Evolutionary conservation across 2,329 filamentous ascomycete genomes (phyloP).

Genomic region (Xylariaceae sp.): DNA sequence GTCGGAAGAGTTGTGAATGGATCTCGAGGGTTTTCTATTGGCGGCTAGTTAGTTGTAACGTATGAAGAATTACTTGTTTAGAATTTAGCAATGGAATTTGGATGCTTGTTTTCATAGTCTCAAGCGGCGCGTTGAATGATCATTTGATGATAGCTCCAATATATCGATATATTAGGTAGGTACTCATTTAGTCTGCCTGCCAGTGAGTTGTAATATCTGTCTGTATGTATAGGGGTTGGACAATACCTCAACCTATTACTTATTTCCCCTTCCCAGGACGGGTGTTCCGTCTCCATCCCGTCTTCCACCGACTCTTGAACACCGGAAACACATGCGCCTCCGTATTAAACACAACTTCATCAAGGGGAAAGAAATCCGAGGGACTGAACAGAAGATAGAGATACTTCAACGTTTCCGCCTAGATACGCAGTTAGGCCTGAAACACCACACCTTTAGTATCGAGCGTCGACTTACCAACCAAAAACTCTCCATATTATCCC

Average conservation of each 20-base stretch:
- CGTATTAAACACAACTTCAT: conserved; percentile 25
- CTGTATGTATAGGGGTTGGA: background rate
- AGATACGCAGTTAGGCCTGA: background rate
- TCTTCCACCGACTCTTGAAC: conserved; percentile 14
- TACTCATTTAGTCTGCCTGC: background rate
- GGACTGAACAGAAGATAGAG: conserved; percentile 24
- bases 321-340: conserved; percentile 23
- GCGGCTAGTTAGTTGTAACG: too few species aligned
- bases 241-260: background rate
- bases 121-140: too few species aligned
- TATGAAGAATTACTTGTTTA: too few species aligned
- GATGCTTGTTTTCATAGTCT: too few species aligned
- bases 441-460: background rate
- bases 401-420: conserved; percentile 26
- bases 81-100: too few species aligned
- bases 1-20: too few species aligned
- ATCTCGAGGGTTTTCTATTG: too few species aligned
- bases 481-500: conserved; percentile 30
- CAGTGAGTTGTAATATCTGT: background rate
- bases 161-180: background rate
- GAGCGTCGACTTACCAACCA: conserved; percentile 23
- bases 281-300: conserved; percentile 13
- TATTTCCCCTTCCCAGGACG: background rate
- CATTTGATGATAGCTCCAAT: too few species aligned
- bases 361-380: conserved; percentile 18